A percentile compares a stretch with the other conserved stretches of the same genome.
These are phyloP conservation scores for Phytophthora foliorum DNA, from an alignment of 352 stramenopile genomes.

Conservation along the genomic window DNA sequence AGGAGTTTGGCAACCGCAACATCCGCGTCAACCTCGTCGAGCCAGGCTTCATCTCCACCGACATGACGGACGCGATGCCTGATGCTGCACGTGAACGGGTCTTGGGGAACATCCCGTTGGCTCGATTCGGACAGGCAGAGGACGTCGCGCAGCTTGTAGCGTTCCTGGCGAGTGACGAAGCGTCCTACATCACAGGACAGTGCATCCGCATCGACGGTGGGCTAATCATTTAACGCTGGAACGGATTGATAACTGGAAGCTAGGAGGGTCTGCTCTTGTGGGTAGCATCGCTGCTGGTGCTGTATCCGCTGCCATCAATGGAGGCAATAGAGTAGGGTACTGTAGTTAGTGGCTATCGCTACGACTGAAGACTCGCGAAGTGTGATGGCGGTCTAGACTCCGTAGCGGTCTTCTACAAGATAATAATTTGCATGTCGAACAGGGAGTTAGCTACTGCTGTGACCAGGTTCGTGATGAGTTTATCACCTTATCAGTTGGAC, in stretches of 20 bases:
- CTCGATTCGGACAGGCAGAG: constrained; percentile 64
- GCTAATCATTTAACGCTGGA: constrained; percentile 61
- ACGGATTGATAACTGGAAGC: not conserved
- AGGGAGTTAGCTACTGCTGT: not conserved
- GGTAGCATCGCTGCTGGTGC: constrained; percentile 14
- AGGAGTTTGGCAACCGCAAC: constrained; percentile 84
- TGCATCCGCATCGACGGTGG: constrained; percentile 86
- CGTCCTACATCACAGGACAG: constrained; percentile 89
- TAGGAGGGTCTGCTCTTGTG: not conserved
- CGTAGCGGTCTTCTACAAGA: constrained; percentile 23
- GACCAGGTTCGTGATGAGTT: not conserved
- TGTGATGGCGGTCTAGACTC: constrained; percentile 27
- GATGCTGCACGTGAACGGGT: constrained; percentile 58
- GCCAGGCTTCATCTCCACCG: constrained; percentile 85
- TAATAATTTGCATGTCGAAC: not conserved
- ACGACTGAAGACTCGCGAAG: constrained; percentile 34
- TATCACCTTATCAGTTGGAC: constrained; percentile 58
- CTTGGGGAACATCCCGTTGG: constrained; percentile 64
- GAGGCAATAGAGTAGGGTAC: constrained; percentile 25
- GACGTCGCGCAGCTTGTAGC: constrained; percentile 86
- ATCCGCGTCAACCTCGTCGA: constrained; percentile 92
- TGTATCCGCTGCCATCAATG: constrained; percentile 21
- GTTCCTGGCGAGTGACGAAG: constrained; percentile 81
- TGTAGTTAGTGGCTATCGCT: constrained; percentile 32
- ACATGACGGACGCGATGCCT: constrained; percentile 81